phyloP scores from a whole-genome alignment of 106 monocot genomes.

The Dioscorea zingiberensis region DNA sequence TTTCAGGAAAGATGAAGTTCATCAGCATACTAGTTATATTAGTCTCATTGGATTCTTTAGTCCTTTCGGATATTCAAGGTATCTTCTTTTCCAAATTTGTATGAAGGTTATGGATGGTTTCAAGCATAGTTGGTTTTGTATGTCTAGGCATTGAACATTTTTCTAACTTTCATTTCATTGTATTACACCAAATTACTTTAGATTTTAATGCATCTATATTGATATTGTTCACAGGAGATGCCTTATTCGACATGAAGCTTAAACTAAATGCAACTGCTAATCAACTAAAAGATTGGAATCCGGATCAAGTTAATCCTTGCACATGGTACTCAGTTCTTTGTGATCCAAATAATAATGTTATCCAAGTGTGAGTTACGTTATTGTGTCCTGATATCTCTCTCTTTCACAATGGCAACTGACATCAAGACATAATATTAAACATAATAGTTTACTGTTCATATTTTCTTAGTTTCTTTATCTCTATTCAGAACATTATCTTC shows the following conservation, averaged over 20 bases:
- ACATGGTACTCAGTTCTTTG: conserved; percentile 67
- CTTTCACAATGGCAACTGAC: neutral
- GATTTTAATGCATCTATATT: too few species aligned
- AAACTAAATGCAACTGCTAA: conserved; percentile 48
- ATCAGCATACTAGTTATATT: conserved; percentile 23
- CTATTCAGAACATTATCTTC: conserved; percentile 56
- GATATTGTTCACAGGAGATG: conserved; percentile 45
- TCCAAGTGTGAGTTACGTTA: conserved; percentile 50
- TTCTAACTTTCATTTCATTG: too few species aligned
- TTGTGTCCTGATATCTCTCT: neutral
- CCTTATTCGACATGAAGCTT: conserved; percentile 66
- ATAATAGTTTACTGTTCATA: too few species aligned
- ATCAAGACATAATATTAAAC: neutral
- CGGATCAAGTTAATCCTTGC: conserved; percentile 84
- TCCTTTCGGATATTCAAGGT: conserved; percentile 46
- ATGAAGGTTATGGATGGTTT: neutral
- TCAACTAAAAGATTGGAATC: conserved; percentile 80
- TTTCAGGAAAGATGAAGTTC: conserved; percentile 24
- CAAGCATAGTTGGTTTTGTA: neutral
- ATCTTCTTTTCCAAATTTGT: neutral
- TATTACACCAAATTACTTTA: too few species aligned
- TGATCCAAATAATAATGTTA: conserved; percentile 45
- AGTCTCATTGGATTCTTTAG: conserved; percentile 14
- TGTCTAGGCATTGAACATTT: neutral
- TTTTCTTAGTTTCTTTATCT: neutral